These are phyloP conservation scores for Rhododendron griersonianum DNA, from an alignment of 148 eudicot species.

Conservation along the genomic window DNA sequence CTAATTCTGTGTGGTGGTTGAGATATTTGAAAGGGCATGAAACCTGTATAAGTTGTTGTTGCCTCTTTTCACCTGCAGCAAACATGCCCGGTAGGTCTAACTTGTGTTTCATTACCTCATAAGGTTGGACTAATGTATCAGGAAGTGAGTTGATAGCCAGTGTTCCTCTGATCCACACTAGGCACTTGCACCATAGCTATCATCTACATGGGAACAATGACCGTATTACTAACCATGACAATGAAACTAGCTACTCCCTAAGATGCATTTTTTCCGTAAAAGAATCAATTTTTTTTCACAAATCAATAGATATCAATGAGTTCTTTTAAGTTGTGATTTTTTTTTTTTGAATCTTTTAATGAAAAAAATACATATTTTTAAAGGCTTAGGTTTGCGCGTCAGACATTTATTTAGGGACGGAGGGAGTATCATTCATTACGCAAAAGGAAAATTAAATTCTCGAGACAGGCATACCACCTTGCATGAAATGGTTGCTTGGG, in stretches of 20 bases:
- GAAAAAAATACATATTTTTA: no score
- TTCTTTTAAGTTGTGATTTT: no score
- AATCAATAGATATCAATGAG: no score
- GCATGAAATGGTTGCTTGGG: neutral
- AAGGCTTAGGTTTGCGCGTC: no score
- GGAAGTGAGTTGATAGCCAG: neutral
- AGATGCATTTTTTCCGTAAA: no score
- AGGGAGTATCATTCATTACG: neutral
- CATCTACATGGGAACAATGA: neutral
- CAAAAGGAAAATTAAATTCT: neutral
- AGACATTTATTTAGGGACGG: no score
- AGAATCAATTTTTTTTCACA: no score
- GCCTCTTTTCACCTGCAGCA: neutral
- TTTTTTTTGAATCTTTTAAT: no score
- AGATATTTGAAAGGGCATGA: neutral
- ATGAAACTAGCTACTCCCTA: neutral
- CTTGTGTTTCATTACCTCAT: neutral
- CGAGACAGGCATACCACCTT: neutral
- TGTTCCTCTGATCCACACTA: neutral
- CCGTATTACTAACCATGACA: neutral
- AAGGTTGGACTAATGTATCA: neutral
- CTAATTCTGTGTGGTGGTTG: neutral
- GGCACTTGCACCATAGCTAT: neutral
- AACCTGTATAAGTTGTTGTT: neutral
- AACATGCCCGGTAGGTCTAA: neutral